Evolutionary conservation across 1,139 yeast genomes (phyloP).

Genomic region (Lodderomyces margitis): DNA sequence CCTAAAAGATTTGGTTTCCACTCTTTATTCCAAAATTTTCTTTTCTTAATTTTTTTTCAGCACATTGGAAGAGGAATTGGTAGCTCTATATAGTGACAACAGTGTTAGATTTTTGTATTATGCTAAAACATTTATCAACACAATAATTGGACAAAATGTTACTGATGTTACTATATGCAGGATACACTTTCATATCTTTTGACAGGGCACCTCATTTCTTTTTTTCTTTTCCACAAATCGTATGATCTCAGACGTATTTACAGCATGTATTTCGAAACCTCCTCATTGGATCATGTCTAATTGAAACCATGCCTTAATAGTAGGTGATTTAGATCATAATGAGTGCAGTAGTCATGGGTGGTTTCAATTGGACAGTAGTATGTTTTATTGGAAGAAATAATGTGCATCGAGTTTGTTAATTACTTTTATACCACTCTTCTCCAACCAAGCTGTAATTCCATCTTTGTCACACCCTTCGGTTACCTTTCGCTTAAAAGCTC

Average conservation of each 20-base stretch:
- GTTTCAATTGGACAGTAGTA: too few species aligned
- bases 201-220: too few species aligned
- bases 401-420: too few species aligned
- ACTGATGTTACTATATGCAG: neutral
- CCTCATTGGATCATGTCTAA: neutral
- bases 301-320: too few species aligned
- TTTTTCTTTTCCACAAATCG: neutral
- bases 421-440: too few species aligned
- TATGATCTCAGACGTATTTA: neutral
- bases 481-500: too few species aligned
- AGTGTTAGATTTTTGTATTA: neutral
- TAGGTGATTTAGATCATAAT: too few species aligned
- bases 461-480: too few species aligned
- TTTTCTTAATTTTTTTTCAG: neutral
- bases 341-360: too few species aligned
- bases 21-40: neutral
- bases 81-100: neutral
- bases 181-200: neutral
- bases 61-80: neutral
- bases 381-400: too few species aligned
- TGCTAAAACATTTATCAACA: constrained; percentile 1
- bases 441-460: too few species aligned
- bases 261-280: neutral
- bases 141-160: constrained; percentile 4
- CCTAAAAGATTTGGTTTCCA: neutral